Conservation (phyloP, 495 filamentous ascomycete genomes). For the Mytilinidion resinicola region DNA sequence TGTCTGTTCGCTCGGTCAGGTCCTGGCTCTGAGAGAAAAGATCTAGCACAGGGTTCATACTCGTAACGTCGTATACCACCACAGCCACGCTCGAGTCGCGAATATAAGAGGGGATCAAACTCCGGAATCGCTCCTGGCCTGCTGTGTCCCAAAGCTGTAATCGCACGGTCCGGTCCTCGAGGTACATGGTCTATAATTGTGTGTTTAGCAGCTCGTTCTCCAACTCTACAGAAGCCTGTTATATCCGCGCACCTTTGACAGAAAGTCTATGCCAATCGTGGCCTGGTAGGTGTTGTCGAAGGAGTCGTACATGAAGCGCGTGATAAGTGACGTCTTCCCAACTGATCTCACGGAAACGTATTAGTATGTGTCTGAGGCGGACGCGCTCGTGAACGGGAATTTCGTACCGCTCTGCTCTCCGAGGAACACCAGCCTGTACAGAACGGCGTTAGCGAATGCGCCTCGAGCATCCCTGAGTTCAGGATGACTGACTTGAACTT, state of each 20-base stretch:
- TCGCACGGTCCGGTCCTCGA: constrained; percentile 95
- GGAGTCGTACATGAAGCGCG: constrained; percentile 99
- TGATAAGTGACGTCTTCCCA: constrained; percentile 97
- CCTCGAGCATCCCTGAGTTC: neutral
- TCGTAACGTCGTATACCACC: constrained; percentile 98
- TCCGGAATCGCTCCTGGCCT: constrained; percentile 94
- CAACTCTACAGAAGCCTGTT: neutral
- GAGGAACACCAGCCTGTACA: constrained; percentile 78
- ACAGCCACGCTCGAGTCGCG: constrained; percentile 95
- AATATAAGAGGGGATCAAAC: constrained; percentile 95
- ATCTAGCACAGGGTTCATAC: constrained; percentile 33
- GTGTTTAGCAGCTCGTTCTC: neutral
- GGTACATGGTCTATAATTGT: constrained; percentile 82
- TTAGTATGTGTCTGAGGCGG: constrained; percentile 7
- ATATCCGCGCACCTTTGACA: constrained; percentile 69
- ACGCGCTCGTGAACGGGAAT: neutral
- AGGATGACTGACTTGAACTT: constrained; percentile 81
- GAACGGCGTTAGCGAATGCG: constrained; percentile 21
- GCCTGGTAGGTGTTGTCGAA: constrained; percentile 99
- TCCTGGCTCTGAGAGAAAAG: neutral
- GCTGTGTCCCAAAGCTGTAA: constrained; percentile 98
- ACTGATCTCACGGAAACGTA: constrained; percentile 48
- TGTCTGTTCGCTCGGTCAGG: constrained; percentile 42
- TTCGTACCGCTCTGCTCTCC: constrained; percentile 93
- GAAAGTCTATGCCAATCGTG: constrained; percentile 98